Conservation (phyloP, 2,329 filamentous ascomycete genomes). For the Hirsutella minnesotensis region DNA sequence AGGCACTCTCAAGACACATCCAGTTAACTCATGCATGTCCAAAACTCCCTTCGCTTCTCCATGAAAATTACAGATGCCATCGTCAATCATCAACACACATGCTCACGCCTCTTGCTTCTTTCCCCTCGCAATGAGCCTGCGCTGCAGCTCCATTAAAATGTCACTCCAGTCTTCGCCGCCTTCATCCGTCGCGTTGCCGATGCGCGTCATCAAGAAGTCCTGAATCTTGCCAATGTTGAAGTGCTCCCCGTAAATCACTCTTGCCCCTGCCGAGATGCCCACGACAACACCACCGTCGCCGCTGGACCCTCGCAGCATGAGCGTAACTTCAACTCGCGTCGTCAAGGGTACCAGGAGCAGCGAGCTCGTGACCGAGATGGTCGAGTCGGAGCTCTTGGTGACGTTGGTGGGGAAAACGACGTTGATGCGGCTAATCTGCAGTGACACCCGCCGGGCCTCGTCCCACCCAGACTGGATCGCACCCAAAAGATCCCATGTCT, state of each 20-base stretch:
- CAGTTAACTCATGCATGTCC: neutral
- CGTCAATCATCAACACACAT: conserved; percentile 15
- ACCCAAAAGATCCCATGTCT: conserved; percentile 43
- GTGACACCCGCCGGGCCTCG: conserved; percentile 44
- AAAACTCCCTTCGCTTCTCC: neutral
- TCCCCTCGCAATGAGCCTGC: conserved; percentile 42
- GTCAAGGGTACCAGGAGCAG: conserved; percentile 52
- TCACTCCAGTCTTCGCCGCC: conserved; percentile 37
- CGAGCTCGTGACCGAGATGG: conserved; percentile 47
- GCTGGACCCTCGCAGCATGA: conserved; percentile 40
- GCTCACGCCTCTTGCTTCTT: conserved; percentile 26
- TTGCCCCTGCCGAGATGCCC: conserved; percentile 39
- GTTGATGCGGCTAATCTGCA: conserved; percentile 49
- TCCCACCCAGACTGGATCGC: conserved; percentile 56
- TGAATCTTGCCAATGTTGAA: conserved; percentile 65
- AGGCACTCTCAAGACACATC: neutral
- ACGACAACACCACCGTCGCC: conserved; percentile 41
- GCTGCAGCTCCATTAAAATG: conserved; percentile 42
- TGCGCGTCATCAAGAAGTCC: conserved; percentile 52
- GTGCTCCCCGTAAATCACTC: conserved; percentile 64
- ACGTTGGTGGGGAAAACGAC: conserved; percentile 53
- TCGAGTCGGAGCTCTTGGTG: conserved; percentile 51
- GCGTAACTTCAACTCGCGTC: conserved; percentile 54
- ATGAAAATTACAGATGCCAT: conserved; percentile 4
- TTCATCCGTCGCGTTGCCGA: conserved; percentile 27